Evolutionary conservation across 768 basidiomycete species (phyloP).

Genomic region (Boletus rufocinnamomeus): DNA sequence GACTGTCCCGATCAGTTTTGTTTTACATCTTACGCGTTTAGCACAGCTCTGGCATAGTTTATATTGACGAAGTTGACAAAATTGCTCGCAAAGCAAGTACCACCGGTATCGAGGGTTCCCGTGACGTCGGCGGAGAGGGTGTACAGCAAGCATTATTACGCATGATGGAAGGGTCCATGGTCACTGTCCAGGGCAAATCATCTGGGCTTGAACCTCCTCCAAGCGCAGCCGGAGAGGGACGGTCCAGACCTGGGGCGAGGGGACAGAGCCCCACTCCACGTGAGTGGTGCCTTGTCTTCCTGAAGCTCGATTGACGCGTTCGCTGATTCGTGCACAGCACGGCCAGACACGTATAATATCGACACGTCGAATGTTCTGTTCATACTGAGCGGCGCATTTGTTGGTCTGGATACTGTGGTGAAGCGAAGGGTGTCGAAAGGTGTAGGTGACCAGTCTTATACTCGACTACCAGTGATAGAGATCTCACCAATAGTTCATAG

Average conservation of each 20-base stretch:
- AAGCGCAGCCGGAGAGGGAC: constrained; percentile 45
- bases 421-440: constrained; percentile 81
- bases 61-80: constrained; percentile 97
- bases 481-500: constrained; percentile 40
- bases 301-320: neutral
- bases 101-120: constrained; percentile 64
- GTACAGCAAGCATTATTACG: constrained; percentile 92
- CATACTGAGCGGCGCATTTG: constrained; percentile 92
- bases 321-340: constrained; percentile 39
- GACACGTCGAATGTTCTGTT: constrained; percentile 94
- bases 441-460: constrained; percentile 47
- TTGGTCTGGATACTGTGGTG: constrained; percentile 84
- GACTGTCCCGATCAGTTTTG: neutral
- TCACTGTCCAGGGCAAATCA: constrained; percentile 80
- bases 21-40: constrained; percentile 10
- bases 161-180: constrained; percentile 90
- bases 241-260: constrained; percentile 52
- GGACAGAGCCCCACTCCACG: constrained; percentile 39
- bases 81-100: constrained; percentile 64
- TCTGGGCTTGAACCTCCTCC: constrained; percentile 48
- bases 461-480: neutral
- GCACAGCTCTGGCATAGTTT: constrained; percentile 85
- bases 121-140: constrained; percentile 94
- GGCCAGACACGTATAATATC: constrained; percentile 70
- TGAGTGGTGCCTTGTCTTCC: constrained; percentile 11